Evolutionary conservation across 441 rosid genomes (phyloP).

Genomic region (Macaranga tanarius): DNA sequence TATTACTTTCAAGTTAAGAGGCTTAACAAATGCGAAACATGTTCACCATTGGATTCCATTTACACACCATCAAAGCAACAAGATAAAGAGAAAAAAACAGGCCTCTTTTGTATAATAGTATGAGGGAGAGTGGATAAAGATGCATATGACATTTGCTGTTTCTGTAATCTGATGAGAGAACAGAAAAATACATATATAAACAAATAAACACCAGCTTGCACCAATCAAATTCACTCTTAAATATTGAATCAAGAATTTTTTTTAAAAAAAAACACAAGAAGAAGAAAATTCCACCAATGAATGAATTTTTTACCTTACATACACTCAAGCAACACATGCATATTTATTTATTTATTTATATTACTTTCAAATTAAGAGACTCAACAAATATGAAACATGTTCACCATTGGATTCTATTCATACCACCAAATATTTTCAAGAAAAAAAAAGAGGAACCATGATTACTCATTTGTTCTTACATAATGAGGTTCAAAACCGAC

Average conservation of each 20-base stretch:
- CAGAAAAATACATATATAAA: not conserved
- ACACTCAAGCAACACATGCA: constrained; percentile 11
- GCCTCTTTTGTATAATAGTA: constrained; percentile 21
- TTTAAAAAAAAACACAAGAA: not conserved
- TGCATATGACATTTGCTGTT: constrained; percentile 38
- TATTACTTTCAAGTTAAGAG: no score
- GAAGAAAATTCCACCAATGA: constrained; percentile 33
- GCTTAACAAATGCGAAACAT: no score
- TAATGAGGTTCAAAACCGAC: constrained; percentile 3
- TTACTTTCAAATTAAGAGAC: no score
- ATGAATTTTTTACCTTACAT: constrained; percentile 14
- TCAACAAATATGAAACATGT: no score
- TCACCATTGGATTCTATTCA: constrained; percentile 55
- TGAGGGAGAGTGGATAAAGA: constrained; percentile 45
- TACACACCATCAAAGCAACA: constrained; percentile 35
- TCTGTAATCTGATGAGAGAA: constrained; percentile 28
- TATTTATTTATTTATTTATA: no score
- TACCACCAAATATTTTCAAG: constrained; percentile 19
- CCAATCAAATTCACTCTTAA: constrained; percentile 45
- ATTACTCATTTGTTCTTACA: constrained; percentile 7
- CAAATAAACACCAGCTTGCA: constrained; percentile 29
- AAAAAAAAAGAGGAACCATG: not conserved
- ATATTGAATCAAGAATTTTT: not conserved
- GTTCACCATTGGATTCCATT: constrained; percentile 52
- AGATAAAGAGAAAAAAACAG: constrained; percentile 17